Conservation (phyloP, 2,329 filamentous ascomycete species). For the Ophiostoma sp. region DNA sequence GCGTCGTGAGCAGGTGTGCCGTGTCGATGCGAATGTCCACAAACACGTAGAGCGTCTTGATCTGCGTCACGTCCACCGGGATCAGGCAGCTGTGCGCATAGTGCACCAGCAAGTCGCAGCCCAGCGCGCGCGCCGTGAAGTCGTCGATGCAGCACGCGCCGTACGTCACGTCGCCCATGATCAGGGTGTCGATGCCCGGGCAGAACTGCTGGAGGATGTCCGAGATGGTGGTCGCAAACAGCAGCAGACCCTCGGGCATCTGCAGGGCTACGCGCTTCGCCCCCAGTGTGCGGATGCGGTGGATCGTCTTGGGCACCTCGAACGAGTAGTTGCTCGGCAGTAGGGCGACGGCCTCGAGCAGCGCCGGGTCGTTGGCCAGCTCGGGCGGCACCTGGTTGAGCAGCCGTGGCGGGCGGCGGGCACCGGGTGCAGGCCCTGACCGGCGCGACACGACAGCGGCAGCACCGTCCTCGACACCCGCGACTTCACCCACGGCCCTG, state of each 20-base stretch:
- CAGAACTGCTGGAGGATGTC: slow-evolving; percentile 96
- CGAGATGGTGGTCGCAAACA: slow-evolving; percentile 96
- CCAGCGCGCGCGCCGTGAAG: slow-evolving; percentile 88
- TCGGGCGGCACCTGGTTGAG: slow-evolving; percentile 85
- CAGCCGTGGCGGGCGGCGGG: slow-evolving; percentile 64
- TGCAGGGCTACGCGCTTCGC: slow-evolving; percentile 87
- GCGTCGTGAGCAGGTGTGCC: slow-evolving; percentile 73
- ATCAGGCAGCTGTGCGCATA: slow-evolving; percentile 97
- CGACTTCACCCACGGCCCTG: slow-evolving; percentile 30
- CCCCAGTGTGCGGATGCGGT: slow-evolving; percentile 74
- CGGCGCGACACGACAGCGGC: slow-evolving; percentile 41
- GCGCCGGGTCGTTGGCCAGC: slow-evolving; percentile 76
- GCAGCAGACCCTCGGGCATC: slow-evolving; percentile 88
- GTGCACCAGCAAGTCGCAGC: slow-evolving; percentile 90
- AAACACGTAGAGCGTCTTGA: slow-evolving; percentile 96
- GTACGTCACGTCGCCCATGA: slow-evolving; percentile 99
- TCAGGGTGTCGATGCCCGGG: slow-evolving; percentile 81
- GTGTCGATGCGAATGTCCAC: slow-evolving; percentile 97
- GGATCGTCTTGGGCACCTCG: slow-evolving; percentile 96
- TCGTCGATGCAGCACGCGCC: slow-evolving; percentile 98
- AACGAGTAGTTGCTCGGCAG: slow-evolving; percentile 97
- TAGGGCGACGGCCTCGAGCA: slow-evolving; percentile 80
- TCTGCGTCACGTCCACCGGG: slow-evolving; percentile 91
- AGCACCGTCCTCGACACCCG: slow-evolving; percentile 50
- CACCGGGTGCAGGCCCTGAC: slow-evolving; percentile 34